These are phyloP conservation scores for Pueraria montana DNA, from an alignment of 306 rosid genomes.

Conservation along the genomic window DNA sequence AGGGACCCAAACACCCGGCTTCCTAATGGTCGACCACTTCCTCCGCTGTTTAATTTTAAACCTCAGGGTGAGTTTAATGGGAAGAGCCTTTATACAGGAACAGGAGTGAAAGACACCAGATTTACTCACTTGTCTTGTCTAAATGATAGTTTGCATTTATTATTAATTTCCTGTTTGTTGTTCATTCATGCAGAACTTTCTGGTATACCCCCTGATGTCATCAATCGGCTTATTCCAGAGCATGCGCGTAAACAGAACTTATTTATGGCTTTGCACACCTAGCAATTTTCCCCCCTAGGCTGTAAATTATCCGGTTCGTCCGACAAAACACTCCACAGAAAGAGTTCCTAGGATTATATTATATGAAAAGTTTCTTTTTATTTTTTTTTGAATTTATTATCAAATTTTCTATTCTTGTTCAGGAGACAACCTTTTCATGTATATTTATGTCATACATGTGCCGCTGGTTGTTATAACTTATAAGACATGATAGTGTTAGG, in stretches of 20 bases:
- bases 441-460: constrained; percentile 53
- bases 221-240: constrained; percentile 89
- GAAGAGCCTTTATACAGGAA: too few species aligned
- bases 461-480: constrained; percentile 9
- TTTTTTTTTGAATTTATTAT: constrained; percentile 45
- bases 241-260: constrained; percentile 96
- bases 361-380: constrained; percentile 38
- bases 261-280: constrained; percentile 95
- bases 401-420: constrained; percentile 53
- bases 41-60: constrained; percentile 95
- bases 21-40: constrained; percentile 98
- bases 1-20: constrained; percentile 96
- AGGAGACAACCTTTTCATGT: constrained; percentile 50
- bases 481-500: constrained; percentile 34
- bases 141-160: constrained; percentile 15
- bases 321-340: constrained; percentile 56
- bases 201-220: constrained; percentile 76
- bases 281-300: constrained; percentile 52
- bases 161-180: constrained; percentile 1
- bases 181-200: constrained; percentile 76
- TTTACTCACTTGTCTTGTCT: not conserved
- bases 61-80: constrained; percentile 78
- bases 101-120: not conserved
- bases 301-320: constrained; percentile 55
- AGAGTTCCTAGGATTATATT: constrained; percentile 55